Evolutionary conservation across 169 alveolate species (phyloP).

Genomic region (Plasmodium cynomolgi): DNA sequence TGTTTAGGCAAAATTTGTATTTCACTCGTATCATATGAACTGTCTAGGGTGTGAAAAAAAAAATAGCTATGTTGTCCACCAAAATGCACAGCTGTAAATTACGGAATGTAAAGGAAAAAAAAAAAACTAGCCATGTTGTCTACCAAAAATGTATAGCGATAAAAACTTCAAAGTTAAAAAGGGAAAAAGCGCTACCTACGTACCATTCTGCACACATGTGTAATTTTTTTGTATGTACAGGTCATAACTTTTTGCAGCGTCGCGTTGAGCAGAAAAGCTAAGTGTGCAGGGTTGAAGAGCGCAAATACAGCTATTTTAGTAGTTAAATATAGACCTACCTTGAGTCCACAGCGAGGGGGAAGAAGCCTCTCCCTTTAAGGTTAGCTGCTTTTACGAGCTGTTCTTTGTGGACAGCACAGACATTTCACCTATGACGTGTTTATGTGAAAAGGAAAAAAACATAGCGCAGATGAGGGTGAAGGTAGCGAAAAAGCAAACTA

Average conservation of each 20-base stretch:
- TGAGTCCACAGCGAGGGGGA: not conserved
- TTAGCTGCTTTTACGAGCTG: not conserved
- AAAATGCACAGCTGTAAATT: too few species aligned
- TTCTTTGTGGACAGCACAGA: not conserved
- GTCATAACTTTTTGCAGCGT: not conserved
- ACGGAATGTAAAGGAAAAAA: too few species aligned
- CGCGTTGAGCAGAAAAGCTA: not conserved
- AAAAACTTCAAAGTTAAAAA: not conserved
- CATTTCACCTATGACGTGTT: not conserved
- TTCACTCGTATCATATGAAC: not conserved
- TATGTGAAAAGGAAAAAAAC: not conserved
- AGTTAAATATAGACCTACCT: not conserved
- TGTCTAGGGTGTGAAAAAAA: not conserved
- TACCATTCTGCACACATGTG: not conserved
- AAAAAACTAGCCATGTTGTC: too few species aligned
- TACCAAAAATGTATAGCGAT: not conserved
- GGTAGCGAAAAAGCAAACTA: conserved; percentile 3
- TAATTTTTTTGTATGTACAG: not conserved
- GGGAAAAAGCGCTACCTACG: not conserved
- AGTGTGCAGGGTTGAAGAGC: not conserved
- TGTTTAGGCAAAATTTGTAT: not conserved
- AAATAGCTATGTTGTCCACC: not conserved
- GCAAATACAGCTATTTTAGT: not conserved
- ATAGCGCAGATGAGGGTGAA: not conserved
- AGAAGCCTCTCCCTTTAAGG: not conserved